Base-by-base conservation (phyloP, 345 rosid genomes). In the Camelina hispida region DNA sequence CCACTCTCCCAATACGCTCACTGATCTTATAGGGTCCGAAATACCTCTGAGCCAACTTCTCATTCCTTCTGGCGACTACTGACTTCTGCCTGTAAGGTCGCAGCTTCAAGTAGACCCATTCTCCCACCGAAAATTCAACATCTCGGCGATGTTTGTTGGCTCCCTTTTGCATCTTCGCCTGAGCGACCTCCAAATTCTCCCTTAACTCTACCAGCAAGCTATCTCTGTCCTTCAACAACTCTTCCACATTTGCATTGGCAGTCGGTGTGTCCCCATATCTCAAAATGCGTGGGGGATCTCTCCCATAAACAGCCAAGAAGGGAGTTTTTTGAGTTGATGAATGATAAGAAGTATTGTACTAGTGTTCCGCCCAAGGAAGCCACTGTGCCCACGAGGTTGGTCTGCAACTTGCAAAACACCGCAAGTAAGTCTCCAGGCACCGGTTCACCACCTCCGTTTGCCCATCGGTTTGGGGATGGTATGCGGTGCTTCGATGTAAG, bases 281-380 rank as follows among this genome's bases (percentile, higher is more conserved):
- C 0, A 44, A 0, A 0, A 44, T 0, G 0, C 2, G 0, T 0
- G 48, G 48, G 0, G 16, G 16, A 1, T 14, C 7, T 4, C 48
- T 14, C 0, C 16, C 48, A 4, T 44, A 44, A 0, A 14, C 34
- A 0, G 6, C 34, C 0, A 4, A 5, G 47, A 43, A 44, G 0
- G 48, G 16, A 0, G 16, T 4, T 0, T 2, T 44, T 2, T 44
- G 5, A 14, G 48, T 1, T 0, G 16, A 44, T 2, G 25, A 23
- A 2, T 44, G 48, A 4, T 44, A 44, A 0, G 48, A 44, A 8
- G 40, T 8, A 9, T 35, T 35, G 10, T 35, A 35, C 10, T 2
- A 35, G 40, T 7, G 8, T 9, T 35, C 40, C 2, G 40, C 11
- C 11, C 11, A 35, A 0, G 1, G 40, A 7, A 35, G 11, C 40